Conservation (phyloP, 1,139 yeast species). For the Protomyces lactucae-debilis region DNA sequence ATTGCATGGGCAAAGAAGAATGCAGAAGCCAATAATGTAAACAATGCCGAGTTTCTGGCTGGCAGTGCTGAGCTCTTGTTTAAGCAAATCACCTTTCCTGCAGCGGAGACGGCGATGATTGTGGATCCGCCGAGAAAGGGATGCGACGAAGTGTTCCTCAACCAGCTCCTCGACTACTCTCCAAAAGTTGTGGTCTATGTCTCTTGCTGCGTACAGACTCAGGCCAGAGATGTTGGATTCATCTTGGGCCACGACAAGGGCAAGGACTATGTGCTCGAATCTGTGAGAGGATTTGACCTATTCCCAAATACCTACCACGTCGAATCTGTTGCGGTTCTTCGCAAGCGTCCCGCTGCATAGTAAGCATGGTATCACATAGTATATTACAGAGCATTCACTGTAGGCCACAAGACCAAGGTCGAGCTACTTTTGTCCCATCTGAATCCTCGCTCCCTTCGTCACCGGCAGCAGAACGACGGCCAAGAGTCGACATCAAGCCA, state of each 20-base stretch:
- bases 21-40: constrained; percentile 67
- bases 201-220: constrained; percentile 96
- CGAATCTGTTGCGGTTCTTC: constrained; percentile 69
- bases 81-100: constrained; percentile 55
- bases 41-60: constrained; percentile 74
- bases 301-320: constrained; percentile 98
- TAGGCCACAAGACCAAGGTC: too few relatives aligned
- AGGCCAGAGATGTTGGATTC: constrained; percentile 87
- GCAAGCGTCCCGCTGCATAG: constrained; percentile 26
- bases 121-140: constrained; percentile 98
- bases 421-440: neutral
- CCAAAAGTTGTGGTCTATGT: constrained; percentile 88
- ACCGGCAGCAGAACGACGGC: neutral
- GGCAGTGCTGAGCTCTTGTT: constrained; percentile 92
- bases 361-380: too few relatives aligned
- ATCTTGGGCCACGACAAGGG: constrained; percentile 61
- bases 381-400: too few relatives aligned
- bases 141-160: constrained; percentile 79
- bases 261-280: constrained; percentile 54
- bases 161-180: constrained; percentile 72
- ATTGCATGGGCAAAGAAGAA: constrained; percentile 81
- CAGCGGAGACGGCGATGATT: constrained; percentile 74
- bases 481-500: neutral
- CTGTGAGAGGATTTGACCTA: constrained; percentile 89
- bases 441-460: neutral